These are phyloP conservation scores for Euphorbia pulcherrima DNA, from an alignment of 345 rosid genomes.

Conservation along the genomic window DNA sequence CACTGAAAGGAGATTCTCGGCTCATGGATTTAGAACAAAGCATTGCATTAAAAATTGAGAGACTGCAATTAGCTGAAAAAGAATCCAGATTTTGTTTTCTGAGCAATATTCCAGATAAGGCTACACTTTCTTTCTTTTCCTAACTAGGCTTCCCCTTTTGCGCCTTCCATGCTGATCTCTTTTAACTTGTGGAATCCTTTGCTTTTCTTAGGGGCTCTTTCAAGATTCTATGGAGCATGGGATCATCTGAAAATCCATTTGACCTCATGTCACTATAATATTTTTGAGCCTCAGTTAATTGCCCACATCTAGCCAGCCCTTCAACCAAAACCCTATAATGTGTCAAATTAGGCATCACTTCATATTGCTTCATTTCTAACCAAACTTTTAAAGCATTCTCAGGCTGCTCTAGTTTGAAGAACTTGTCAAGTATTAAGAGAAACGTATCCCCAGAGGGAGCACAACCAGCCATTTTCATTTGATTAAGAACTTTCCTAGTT, in stretches of 20 bases:
- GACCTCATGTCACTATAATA: slow-evolving; percentile 61
- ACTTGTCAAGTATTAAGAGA: slow-evolving; percentile 49
- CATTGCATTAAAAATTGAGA: background rate
- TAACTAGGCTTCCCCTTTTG: slow-evolving; percentile 19
- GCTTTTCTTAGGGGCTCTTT: slow-evolving; percentile 28
- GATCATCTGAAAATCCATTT: slow-evolving; percentile 61
- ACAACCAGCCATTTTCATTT: slow-evolving; percentile 54
- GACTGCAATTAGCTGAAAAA: background rate
- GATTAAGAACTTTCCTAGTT: slow-evolving; percentile 47
- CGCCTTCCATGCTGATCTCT: slow-evolving; percentile 17
- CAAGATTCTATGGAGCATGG: slow-evolving; percentile 63
- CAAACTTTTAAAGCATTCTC: slow-evolving; percentile 66
- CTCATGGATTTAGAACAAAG: background rate
- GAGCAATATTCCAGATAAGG: background rate
- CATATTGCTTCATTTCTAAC: slow-evolving; percentile 63
- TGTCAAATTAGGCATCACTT: slow-evolving; percentile 33
- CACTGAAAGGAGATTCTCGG: background rate
- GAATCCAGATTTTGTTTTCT: background rate
- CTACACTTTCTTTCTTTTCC: slow-evolving; percentile 10
- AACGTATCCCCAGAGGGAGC: slow-evolving; percentile 62
- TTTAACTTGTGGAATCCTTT: slow-evolving; percentile 18
- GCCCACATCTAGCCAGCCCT: slow-evolving; percentile 59
- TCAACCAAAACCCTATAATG: slow-evolving; percentile 50
- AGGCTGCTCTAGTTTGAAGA: slow-evolving; percentile 54
- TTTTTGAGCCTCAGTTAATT: slow-evolving; percentile 50